These are phyloP conservation scores for Lomentospora prolificans DNA, from an alignment of 2,329 filamentous ascomycete genomes.

Conservation along the genomic window DNA sequence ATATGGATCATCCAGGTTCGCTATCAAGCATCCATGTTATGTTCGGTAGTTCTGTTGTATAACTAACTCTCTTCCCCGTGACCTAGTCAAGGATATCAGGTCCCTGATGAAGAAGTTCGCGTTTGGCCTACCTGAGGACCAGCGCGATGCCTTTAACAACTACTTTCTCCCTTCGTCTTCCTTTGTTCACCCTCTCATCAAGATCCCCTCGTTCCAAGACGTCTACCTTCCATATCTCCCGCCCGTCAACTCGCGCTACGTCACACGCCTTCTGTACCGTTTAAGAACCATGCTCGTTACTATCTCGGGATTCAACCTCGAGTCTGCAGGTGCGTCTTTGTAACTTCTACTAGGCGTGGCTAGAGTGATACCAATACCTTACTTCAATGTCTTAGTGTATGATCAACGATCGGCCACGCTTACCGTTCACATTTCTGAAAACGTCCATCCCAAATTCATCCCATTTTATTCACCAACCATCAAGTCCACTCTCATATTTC, in stretches of 20 bases:
- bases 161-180: slow-evolving; percentile 65
- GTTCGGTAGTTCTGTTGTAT: background rate
- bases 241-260: slow-evolving; percentile 1
- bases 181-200: slow-evolving; percentile 70
- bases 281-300: background rate
- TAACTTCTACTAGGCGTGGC: background rate
- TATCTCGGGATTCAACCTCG: background rate
- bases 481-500: slow-evolving; percentile 4
- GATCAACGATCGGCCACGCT: slow-evolving; percentile 4
- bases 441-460: background rate
- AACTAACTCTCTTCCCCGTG: background rate
- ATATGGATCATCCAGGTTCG: slow-evolving; percentile 8
- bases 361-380: background rate
- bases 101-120: slow-evolving; percentile 59
- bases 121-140: slow-evolving; percentile 55
- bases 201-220: background rate
- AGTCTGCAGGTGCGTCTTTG: background rate
- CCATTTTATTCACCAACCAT: slow-evolving; percentile 5
- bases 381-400: background rate
- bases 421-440: slow-evolving; percentile 1
- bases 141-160: slow-evolving; percentile 53
- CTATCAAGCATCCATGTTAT: background rate
- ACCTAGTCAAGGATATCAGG: slow-evolving; percentile 47
- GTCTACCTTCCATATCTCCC: background rate
- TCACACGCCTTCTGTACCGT: background rate